A percentile compares a stretch with the other conserved stretches of the same genome.
Evolutionary conservation across 2,329 filamentous ascomycete species (phyloP).

Genomic region (Xylaria multiplex): DNA sequence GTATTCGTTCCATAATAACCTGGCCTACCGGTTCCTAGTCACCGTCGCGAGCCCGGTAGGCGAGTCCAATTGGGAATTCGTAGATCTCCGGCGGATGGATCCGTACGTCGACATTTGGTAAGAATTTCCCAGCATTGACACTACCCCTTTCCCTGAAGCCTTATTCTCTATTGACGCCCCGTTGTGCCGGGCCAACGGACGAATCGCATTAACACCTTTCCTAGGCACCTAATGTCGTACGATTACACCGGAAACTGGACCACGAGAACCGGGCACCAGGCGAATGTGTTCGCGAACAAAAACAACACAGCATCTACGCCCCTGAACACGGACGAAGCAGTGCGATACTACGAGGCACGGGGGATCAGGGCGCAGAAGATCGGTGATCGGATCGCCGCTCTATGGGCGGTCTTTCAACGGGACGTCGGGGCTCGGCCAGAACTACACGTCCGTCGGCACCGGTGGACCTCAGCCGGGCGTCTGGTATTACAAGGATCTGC

Average conservation of each 20-base stretch:
- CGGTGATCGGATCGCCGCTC: slow-evolving; percentile 77
- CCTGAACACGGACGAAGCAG: slow-evolving; percentile 73
- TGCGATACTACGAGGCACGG: slow-evolving; percentile 69
- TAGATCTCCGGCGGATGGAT: slow-evolving; percentile 66
- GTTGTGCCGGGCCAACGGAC: not conserved
- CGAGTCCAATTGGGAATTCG: slow-evolving; percentile 58
- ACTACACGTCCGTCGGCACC: slow-evolving; percentile 70
- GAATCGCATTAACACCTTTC: slow-evolving; percentile 3
- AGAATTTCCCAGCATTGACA: slow-evolving; percentile 9
- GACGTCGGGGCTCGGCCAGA: slow-evolving; percentile 72
- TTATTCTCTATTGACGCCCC: not conserved
- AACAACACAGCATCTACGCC: slow-evolving; percentile 68
- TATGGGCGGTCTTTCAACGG: slow-evolving; percentile 80
- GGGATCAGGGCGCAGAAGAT: slow-evolving; percentile 73
- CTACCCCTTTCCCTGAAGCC: not conserved
- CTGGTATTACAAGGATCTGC: slow-evolving; percentile 75
- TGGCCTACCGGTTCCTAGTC: slow-evolving; percentile 59
- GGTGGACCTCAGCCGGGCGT: slow-evolving; percentile 67
- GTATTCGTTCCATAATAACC: slow-evolving; percentile 44
- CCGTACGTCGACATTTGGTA: slow-evolving; percentile 66
- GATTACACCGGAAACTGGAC: slow-evolving; percentile 78
- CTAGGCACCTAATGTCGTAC: slow-evolving; percentile 70
- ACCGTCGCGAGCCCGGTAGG: slow-evolving; percentile 63
- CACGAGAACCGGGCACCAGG: slow-evolving; percentile 69
- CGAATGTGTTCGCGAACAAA: slow-evolving; percentile 71